These are phyloP conservation scores for Sordariomycetes sp. DNA, from an alignment of 2,329 filamentous ascomycete genomes.

Conservation along the genomic window DNA sequence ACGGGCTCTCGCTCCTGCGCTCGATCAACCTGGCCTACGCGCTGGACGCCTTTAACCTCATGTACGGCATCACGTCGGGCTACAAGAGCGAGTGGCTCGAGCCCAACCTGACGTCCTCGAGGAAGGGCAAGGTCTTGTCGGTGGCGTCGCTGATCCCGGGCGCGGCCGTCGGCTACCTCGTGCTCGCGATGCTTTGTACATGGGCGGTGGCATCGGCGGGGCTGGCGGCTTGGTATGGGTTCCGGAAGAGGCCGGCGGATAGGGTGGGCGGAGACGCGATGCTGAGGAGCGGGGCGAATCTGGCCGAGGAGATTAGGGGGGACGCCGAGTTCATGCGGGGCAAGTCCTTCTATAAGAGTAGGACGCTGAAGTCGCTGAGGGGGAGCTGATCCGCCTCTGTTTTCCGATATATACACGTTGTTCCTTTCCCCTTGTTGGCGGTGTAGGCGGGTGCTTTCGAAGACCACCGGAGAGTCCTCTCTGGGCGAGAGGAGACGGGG, in stretches of 20 bases:
- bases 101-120: background rate
- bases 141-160: background rate
- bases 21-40: constrained; percentile 2
- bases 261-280: background rate
- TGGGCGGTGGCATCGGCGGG: background rate
- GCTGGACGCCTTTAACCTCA: constrained; percentile 2
- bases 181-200: background rate
- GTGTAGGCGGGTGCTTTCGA: too few relatives aligned
- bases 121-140: background rate
- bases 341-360: background rate
- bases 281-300: constrained; percentile 1
- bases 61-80: background rate
- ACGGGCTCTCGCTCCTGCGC: background rate
- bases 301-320: background rate
- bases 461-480: too few relatives aligned
- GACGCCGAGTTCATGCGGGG: background rate
- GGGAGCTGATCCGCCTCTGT: background rate
- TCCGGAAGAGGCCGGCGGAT: constrained; percentile 2
- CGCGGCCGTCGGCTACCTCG: background rate
- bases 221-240: background rate
- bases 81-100: background rate
- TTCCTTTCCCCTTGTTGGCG: too few relatives aligned
- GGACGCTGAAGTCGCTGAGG: background rate
- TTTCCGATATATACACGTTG: too few relatives aligned
- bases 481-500: too few relatives aligned